These are phyloP conservation scores for Suhomyces maxii DNA, from an alignment of 1,139 yeast genomes.

Conservation along the genomic window DNA sequence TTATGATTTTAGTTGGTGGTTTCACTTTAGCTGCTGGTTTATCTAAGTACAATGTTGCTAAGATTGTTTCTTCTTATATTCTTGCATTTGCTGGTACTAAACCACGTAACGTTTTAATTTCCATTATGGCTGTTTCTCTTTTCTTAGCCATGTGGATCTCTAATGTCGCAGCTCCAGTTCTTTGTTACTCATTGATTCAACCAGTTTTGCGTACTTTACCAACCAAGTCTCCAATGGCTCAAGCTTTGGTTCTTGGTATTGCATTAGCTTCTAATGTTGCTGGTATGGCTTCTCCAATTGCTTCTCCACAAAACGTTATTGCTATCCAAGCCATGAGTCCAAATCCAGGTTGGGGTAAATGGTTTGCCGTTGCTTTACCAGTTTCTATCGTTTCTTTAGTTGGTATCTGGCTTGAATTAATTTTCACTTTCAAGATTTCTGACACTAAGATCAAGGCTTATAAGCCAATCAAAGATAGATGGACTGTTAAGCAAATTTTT, in stretches of 20 bases:
- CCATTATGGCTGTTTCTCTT: slow-evolving; percentile 83
- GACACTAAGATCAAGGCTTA: slow-evolving; percentile 47
- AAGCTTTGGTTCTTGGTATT: slow-evolving; percentile 83
- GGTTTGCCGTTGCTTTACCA: slow-evolving; percentile 88
- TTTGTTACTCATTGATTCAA: slow-evolving; percentile 86
- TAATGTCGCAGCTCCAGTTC: slow-evolving; percentile 94
- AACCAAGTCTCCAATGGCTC: slow-evolving; percentile 72
- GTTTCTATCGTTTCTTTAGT: slow-evolving; percentile 64
- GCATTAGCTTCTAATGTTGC: slow-evolving; percentile 91
- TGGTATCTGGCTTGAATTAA: slow-evolving; percentile 68
- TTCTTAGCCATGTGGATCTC: slow-evolving; percentile 94
- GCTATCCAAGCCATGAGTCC: slow-evolving; percentile 88
- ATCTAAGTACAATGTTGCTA: slow-evolving; percentile 87
- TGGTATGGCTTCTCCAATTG: slow-evolving; percentile 96
- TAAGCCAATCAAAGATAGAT: slow-evolving; percentile 68
- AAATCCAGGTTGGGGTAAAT: slow-evolving; percentile 89
- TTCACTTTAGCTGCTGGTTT: slow-evolving; percentile 92
- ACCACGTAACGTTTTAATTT: slow-evolving; percentile 71
- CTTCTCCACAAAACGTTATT: slow-evolving; percentile 92
- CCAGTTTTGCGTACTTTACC: slow-evolving; percentile 84
- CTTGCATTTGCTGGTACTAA: slow-evolving; percentile 82
- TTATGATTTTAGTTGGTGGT: slow-evolving; percentile 86
- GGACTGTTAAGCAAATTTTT: slow-evolving; percentile 71
- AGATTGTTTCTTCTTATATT: slow-evolving; percentile 76
- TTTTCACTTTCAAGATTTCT: slow-evolving; percentile 66